Evolutionary conservation across 2,329 filamentous ascomycete genomes (phyloP).

Genomic region (Simplicillium aogashimaense): DNA sequence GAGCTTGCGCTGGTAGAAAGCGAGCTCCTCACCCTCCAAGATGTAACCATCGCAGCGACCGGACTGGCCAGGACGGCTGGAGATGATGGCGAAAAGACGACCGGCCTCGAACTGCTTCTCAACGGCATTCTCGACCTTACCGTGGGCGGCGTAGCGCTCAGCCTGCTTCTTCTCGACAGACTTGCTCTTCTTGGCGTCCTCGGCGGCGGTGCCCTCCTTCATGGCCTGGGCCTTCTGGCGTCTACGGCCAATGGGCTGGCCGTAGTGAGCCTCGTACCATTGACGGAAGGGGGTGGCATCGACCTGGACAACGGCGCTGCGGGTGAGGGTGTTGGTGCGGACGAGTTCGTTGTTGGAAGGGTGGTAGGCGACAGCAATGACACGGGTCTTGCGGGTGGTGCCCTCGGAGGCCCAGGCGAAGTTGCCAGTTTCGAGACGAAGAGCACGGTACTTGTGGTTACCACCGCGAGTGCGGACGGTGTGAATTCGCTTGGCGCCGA

Average conservation of each 20-base stretch:
- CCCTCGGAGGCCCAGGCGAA: slow-evolving; percentile 99
- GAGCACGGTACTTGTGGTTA: slow-evolving; percentile 99
- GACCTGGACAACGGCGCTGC: slow-evolving; percentile 96
- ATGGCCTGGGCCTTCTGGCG: slow-evolving; percentile 70
- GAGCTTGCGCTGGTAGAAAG: slow-evolving; percentile 99
- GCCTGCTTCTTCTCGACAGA: slow-evolving; percentile 94
- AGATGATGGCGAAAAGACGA: slow-evolving; percentile 88
- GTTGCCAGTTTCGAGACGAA: slow-evolving; percentile 97
- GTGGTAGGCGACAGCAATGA: slow-evolving; percentile 97
- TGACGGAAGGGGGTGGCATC: slow-evolving; percentile 98
- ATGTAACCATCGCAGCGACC: slow-evolving; percentile 96
- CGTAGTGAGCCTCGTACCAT: slow-evolving; percentile 99
- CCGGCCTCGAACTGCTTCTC: slow-evolving; percentile 99
- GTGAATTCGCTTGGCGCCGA: slow-evolving; percentile 93
- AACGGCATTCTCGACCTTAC: slow-evolving; percentile 87
- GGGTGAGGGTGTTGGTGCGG: slow-evolving; percentile 99
- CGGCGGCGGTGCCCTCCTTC: slow-evolving; percentile 49
- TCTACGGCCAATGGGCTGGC: slow-evolving; percentile 76
- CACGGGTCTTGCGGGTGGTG: slow-evolving; percentile 96
- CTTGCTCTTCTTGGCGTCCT: slow-evolving; percentile 89
- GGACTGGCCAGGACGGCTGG: slow-evolving; percentile 91
- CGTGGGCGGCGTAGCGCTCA: slow-evolving; percentile 66
- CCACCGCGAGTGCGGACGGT: slow-evolving; percentile 94
- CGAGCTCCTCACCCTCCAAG: slow-evolving; percentile 97
- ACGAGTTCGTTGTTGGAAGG: slow-evolving; percentile 99